phyloP scores from a whole-genome alignment of 2,329 filamentous ascomycete genomes.

The Polychaeton citri region DNA sequence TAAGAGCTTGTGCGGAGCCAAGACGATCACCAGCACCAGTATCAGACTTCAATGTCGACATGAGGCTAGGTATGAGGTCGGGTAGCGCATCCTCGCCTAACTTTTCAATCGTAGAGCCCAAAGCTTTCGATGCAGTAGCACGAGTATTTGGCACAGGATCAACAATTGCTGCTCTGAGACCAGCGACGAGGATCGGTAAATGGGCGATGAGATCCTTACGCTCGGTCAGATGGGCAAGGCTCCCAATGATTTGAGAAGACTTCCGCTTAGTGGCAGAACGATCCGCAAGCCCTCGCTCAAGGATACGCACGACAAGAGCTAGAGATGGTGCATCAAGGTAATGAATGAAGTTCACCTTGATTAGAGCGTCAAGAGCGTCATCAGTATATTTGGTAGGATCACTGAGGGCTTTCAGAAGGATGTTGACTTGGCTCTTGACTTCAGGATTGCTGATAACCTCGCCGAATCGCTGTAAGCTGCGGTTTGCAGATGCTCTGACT shows the following conservation, averaged over 20 bases:
- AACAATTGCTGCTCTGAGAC: constrained; percentile 75
- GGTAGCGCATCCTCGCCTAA: constrained; percentile 92
- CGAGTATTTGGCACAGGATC: constrained; percentile 94
- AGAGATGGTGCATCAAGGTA: constrained; percentile 96
- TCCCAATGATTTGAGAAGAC: constrained; percentile 93
- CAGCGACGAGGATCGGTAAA: constrained; percentile 81
- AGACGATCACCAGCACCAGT: constrained; percentile 91
- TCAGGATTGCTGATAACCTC: constrained; percentile 98
- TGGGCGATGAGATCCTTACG: constrained; percentile 86
- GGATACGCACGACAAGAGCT: constrained; percentile 84
- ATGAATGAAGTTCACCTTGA: constrained; percentile 97
- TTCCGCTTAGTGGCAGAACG: constrained; percentile 93
- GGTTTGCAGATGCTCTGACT: constrained; percentile 80
- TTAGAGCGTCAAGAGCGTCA: constrained; percentile 80
- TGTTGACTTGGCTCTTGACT: constrained; percentile 80
- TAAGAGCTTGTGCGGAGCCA: constrained; percentile 90
- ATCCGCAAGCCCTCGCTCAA: constrained; percentile 83
- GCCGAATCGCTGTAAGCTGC: constrained; percentile 92
- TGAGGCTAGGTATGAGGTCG: constrained; percentile 92
- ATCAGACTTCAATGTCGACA: constrained; percentile 95
- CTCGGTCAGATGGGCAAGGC: constrained; percentile 90
- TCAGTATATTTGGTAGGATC: constrained; percentile 97
- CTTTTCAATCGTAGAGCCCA: constrained; percentile 96
- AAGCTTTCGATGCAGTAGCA: constrained; percentile 86
- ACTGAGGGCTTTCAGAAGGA: constrained; percentile 89